Conservation (phyloP, 208 protist genomes). For the Leishmania guyanensis region DNA sequence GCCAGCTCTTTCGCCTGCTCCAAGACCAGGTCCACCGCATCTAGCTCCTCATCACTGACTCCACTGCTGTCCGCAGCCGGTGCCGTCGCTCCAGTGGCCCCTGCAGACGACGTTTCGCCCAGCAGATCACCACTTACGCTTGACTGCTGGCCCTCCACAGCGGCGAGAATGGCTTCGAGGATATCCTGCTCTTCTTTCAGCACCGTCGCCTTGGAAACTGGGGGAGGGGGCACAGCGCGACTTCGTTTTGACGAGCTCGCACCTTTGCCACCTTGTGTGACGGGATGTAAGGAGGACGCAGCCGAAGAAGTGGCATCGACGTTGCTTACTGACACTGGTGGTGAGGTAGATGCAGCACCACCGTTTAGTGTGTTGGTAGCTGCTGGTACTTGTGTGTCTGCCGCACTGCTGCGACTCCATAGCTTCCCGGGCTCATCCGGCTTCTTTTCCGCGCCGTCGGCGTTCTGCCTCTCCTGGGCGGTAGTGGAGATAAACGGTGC, state of each 20-base stretch:
- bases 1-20: slow-evolving; percentile 54
- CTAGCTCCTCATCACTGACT: slow-evolving; percentile 2
- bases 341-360: background rate
- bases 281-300: background rate
- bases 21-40: slow-evolving; percentile 53
- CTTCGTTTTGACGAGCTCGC: background rate
- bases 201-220: background rate
- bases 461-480: background rate
- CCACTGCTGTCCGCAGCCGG: background rate
- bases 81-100: background rate
- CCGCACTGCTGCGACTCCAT: background rate
- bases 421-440: background rate
- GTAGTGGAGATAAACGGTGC: slow-evolving; percentile 26
- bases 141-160: slow-evolving; percentile 58
- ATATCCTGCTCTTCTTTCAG: slow-evolving; percentile 52
- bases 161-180: slow-evolving; percentile 61
- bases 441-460: background rate
- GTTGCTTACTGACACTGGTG: background rate
- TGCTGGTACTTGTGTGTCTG: background rate
- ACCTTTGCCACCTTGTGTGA: background rate
- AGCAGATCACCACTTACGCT: slow-evolving; percentile 69
- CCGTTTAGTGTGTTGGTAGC: background rate
- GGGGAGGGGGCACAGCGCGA: background rate
- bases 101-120: slow-evolving; percentile 3
- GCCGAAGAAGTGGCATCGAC: background rate